Evolutionary conservation across 1,284 basidiomycete species (phyloP).

Genomic region (Cryptococcus wingfieldii): DNA sequence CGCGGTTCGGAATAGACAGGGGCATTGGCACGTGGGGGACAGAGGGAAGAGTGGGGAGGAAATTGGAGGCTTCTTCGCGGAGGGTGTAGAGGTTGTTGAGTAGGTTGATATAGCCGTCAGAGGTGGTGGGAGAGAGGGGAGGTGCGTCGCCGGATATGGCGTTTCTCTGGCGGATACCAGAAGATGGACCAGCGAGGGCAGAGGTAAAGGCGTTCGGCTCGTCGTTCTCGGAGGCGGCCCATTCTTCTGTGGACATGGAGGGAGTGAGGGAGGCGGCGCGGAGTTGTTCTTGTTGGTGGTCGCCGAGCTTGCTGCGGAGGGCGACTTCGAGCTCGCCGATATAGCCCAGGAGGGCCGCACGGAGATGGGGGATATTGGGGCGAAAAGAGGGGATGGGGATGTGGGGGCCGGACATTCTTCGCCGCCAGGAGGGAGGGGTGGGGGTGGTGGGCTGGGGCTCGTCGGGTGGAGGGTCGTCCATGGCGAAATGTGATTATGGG

Average conservation of each 20-base stretch:
- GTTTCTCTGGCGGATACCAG: neutral
- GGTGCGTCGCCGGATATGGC: neutral
- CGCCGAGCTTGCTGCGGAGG: conserved; percentile 32
- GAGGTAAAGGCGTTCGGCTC: conserved; percentile 1
- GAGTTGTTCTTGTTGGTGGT: conserved; percentile 3
- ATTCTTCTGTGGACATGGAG: conserved; percentile 6
- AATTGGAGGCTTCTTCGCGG: conserved; percentile 41
- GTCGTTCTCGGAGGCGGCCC: conserved; percentile 1
- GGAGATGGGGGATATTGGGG: conserved; percentile 28
- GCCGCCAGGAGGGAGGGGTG: conserved; percentile 10
- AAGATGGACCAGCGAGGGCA: neutral
- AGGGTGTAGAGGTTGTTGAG: conserved; percentile 38
- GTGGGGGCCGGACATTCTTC: conserved; percentile 11
- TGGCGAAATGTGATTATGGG: too few species aligned
- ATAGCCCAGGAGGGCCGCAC: conserved; percentile 44
- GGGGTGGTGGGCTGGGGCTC: neutral
- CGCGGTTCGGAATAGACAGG: conserved; percentile 19
- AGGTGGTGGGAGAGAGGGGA: neutral
- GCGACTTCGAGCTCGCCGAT: conserved; percentile 45
- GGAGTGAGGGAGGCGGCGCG: neutral
- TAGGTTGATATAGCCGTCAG: conserved; percentile 14
- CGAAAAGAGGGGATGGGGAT: conserved; percentile 13
- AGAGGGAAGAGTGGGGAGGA: conserved; percentile 21
- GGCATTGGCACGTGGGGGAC: conserved; percentile 9
- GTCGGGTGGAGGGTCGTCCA: neutral